Base-by-base conservation (phyloP, 2,329 filamentous ascomycete species). In the Diplodia corticola region DNA sequence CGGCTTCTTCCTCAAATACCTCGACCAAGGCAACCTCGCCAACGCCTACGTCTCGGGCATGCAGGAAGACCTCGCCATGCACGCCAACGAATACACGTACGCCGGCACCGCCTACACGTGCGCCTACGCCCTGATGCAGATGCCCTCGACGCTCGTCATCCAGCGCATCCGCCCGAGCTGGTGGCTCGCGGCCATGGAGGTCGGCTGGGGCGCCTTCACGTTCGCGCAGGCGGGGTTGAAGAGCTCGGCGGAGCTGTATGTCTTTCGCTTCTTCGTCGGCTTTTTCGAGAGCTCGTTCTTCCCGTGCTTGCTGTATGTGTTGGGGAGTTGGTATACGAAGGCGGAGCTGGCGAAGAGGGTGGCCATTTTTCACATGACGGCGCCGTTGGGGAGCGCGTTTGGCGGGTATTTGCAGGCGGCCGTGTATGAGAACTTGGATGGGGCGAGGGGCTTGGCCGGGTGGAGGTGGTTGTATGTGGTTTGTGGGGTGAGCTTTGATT, bases 261-360 rank as follows among this genome's bases (percentile, higher is more conserved):
- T 70, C 6, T 74, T 78, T 24, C 74, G 79, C 1, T 80, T 80
- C 71, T 73, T 79, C 55, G 69, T 78, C 2, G 78, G 78, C 1
- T 59, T 70, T 33, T 64, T 71, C 9, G 75, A 77, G 66, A 69
- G 72, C 1, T 75, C 70, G 40, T 75, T 73, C 9, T 78, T 76
- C 57, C 68, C 72, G 2, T 77, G 77, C 1, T 75, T 73, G 6
- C 75, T 78, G 46, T 79, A 77, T 59, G 75, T 81, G 17, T 69
- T 81, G 0, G 75, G 78, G 1, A 78, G 76, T 12, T 82, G 79
- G 80, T 82, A 81, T 61, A 80, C 77, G 0, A 76, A 78, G 66
- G 72, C 69, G 46, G 75, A 77, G 55, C 63, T 75, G 37, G 73
- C 73, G 15, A 73, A 76, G 40, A 71, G 75, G n/a, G 71, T 74